These are phyloP conservation scores for Aspergillus pseudotamarii DNA, from an alignment of 2,329 filamentous ascomycete genomes.

Conservation along the genomic window DNA sequence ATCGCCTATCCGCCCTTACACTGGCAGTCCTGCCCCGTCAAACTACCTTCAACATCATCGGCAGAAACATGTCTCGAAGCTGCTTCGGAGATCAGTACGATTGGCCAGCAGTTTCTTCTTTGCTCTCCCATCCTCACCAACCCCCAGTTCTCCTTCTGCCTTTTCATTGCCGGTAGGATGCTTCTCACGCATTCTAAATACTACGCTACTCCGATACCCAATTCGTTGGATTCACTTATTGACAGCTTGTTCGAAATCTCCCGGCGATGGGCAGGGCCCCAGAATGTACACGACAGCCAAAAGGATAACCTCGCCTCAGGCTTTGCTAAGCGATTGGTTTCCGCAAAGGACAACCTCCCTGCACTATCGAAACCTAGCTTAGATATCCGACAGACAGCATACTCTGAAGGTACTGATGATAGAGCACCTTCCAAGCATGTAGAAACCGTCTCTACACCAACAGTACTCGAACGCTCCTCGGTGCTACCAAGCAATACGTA, in stretches of 20 bases:
- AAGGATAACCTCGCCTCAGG: conserved; percentile 22
- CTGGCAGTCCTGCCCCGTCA: conserved; percentile 34
- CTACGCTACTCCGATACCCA: conserved; percentile 30
- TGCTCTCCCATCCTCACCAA: conserved; percentile 32
- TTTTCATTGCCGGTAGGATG: conserved; percentile 48
- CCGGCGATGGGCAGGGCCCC: conserved; percentile 38
- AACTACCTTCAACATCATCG: conserved; percentile 49
- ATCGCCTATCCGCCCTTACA: conserved; percentile 45
- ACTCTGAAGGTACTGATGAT: conserved; percentile 19
- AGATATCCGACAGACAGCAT: conserved; percentile 24
- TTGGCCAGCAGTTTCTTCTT: conserved; percentile 51
- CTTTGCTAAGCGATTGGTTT: conserved; percentile 23
- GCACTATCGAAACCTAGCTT: conserved; percentile 11
- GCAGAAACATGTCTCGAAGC: conserved; percentile 54
- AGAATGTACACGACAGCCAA: conserved; percentile 1
- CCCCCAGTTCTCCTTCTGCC: conserved; percentile 49
- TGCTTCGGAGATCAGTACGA: conserved; percentile 45
- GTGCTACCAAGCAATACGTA: not conserved
- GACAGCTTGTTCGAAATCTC: conserved; percentile 41
- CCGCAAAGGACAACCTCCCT: conserved; percentile 13
- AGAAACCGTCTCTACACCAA: not conserved
- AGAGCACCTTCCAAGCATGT: not conserved
- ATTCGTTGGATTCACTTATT: conserved; percentile 38
- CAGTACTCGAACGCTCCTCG: not conserved
- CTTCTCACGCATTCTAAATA: conserved; percentile 44